Evolutionary conservation across 495 filamentous ascomycete species (phyloP), one percentile per base, ranked within the genome.

Genomic region (Lasiosphaeria hispida): DNA sequence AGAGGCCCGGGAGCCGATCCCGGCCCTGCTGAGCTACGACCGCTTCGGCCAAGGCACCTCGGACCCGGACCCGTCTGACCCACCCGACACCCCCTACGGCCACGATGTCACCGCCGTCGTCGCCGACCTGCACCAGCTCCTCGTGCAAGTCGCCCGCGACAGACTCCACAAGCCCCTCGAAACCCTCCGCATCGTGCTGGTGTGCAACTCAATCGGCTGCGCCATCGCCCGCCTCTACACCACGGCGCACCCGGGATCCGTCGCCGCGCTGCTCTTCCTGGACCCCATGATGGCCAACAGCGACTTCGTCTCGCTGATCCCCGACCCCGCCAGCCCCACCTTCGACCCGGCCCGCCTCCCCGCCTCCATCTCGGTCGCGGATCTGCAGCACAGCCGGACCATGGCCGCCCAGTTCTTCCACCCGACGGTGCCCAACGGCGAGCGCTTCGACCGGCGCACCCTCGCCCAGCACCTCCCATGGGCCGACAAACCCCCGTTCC

Each of bases 231-330:
- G 85, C 8, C 69, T 87, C 17, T 87, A 80, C 61, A 76, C 79
- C 4, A 67, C 77, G 14, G 53, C 66, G 1, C 74, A 83, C 58
- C 75, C 79, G 0, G 67, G 72, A 11, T 36, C 11, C 2, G 76
- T 83, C 1, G 68, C 66, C 0, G 84, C 70, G 2, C 67, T 82
- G 0, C 53, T 87, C 13, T 71, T 87, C 4, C 79, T 88, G 0
- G 85, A 88, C 63, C 83, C 80, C 34, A 80, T 83, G 66, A 80
- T 87, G 62, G 80, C 83, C 10, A 85, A 85, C 64, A 76, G 75
- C 3, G 78, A 87, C 59, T 84, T 82, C 44, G 75, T 83, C 3
- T 82, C 80, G 7, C 58, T 85, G 10, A 85, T 81, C 64, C 85
- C 84, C 0, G 78, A 88, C 59, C 85, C 85, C 3, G 80, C 83